Base-by-base conservation (phyloP, 371 early-diverging fungal species). In the Chytridium lagenaria region DNA sequence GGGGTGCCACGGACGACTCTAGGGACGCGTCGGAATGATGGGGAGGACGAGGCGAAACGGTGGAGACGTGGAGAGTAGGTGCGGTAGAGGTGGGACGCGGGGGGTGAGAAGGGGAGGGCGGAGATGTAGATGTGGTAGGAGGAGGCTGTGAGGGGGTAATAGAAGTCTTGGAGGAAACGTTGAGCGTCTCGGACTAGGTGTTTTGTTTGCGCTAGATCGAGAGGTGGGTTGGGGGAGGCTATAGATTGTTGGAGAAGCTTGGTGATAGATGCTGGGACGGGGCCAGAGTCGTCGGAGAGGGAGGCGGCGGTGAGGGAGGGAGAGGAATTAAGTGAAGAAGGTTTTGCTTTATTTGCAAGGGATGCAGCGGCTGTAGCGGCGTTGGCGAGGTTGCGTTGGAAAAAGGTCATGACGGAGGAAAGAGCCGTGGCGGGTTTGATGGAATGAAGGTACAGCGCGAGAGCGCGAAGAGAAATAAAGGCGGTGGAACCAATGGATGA, bases 71-170 rank as follows among this genome's bases (percentile, higher is more conserved):
- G 51, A 50, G 44, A 68, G 28, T 33, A 55, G 52, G 69, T 68
- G 38, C 28, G 30, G 26, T 67, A 51, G 38, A 73, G 34, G 5
- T 19, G 22, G 26, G 67, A 57, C n/a, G 61, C 57, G 15, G 33
- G 23, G 1, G 78, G 78, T 7, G 52, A 59, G 49, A 73, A 71
- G 22, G 78, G 74, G 28, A 78, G 57, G 26, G 78, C 78, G 16
- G 69, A 66, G 10, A 68, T 59, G 57, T 78, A 74, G 36, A 78
- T 63, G 38, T 78, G 78, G 65, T 75, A 68, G 5, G 74, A 55
- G 28, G 65, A 30, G 1, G 12, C 10, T 26, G 57, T 15, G 49
- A 78, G 22, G 26, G 78, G 78, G 26, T 15, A 10, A 1, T 30
- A 37, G 64, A 74, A 78, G n/a, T 66, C 26, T 16, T 69, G 19